Evolutionary conservation across 768 basidiomycete genomes (phyloP).

Genomic region (Boletus eberwhitei): DNA sequence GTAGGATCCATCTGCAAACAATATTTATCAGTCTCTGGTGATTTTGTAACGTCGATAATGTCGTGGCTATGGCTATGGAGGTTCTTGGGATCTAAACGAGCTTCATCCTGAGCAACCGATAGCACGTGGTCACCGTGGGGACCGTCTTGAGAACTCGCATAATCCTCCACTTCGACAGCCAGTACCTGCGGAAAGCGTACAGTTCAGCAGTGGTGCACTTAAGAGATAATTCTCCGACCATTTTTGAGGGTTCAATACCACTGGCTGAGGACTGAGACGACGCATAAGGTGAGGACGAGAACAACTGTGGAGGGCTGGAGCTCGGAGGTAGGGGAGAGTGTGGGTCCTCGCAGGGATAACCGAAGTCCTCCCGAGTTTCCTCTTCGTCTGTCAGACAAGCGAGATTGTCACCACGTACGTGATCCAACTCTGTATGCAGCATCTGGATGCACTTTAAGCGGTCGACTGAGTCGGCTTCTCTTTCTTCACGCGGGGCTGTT

Average conservation of each 20-base stretch:
- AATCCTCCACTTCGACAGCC: background rate
- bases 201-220: background rate
- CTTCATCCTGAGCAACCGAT: background rate
- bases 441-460: background rate
- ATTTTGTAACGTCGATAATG: background rate
- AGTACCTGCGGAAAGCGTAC: background rate
- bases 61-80: background rate
- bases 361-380: background rate
- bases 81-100: background rate
- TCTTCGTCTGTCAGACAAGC: background rate
- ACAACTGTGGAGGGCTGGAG: conserved; percentile 46
- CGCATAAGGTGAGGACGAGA: conserved; percentile 42
- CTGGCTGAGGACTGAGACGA: conserved; percentile 31
- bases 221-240: conserved; percentile 10
- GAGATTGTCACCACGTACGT: background rate
- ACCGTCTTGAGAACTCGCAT: background rate
- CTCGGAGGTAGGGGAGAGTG: conserved; percentile 35
- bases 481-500: background rate
- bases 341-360: conserved; percentile 4
- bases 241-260: conserved; percentile 7
- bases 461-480: background rate
- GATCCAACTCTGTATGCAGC: background rate
- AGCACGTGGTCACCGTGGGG: background rate
- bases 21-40: background rate
- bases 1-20: background rate